Percentiles rank a stretch among this genome's conserved stretches.
Conservation (phyloP, 805 yeast species). For the Candida peoriensis region DNA sequence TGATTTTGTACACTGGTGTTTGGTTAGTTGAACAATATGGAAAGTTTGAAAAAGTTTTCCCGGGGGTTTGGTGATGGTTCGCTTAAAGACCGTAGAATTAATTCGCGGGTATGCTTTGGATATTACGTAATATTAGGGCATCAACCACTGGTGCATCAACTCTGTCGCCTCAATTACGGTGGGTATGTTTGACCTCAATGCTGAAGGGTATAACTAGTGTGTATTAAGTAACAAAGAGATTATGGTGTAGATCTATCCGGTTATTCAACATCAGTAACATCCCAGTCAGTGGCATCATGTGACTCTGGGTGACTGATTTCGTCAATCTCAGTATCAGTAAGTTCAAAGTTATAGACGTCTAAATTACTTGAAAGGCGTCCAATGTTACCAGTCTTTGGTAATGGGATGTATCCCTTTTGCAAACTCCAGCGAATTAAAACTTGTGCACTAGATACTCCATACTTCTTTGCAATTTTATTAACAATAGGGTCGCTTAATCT, state of each 20-base stretch:
- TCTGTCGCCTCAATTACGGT: too few relatives aligned
- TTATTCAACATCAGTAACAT: constrained; percentile 19
- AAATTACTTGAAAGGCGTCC: constrained; percentile 36
- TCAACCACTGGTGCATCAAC: too few relatives aligned
- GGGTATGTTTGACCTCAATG: too few relatives aligned
- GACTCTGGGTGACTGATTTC: constrained; percentile 46
- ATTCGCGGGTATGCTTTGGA: too few relatives aligned
- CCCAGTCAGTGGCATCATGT: constrained; percentile 76
- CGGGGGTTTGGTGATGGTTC: too few relatives aligned
- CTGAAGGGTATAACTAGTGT: too few relatives aligned
- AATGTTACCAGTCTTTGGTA: constrained; percentile 40
- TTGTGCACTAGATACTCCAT: constrained; percentile 42
- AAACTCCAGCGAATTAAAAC: constrained; percentile 54
- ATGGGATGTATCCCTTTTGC: constrained; percentile 51
- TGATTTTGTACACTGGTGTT: too few relatives aligned
- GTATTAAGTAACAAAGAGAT: too few relatives aligned
- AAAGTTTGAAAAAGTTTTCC: too few relatives aligned
- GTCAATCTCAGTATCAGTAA: constrained; percentile 36
- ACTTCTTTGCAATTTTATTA: constrained; percentile 34
- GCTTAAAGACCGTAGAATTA: too few relatives aligned
- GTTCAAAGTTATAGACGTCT: constrained; percentile 38
- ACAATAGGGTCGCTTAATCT: constrained; percentile 42
- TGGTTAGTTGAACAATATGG: too few relatives aligned
- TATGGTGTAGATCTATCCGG: not conserved
- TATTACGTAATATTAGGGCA: too few relatives aligned